A percentile compares a stretch with the other conserved stretches of the same genome.
These are phyloP conservation scores for Umbelopsis vinacea DNA, from an alignment of 192 early-diverging fungal species.

Conservation along the genomic window DNA sequence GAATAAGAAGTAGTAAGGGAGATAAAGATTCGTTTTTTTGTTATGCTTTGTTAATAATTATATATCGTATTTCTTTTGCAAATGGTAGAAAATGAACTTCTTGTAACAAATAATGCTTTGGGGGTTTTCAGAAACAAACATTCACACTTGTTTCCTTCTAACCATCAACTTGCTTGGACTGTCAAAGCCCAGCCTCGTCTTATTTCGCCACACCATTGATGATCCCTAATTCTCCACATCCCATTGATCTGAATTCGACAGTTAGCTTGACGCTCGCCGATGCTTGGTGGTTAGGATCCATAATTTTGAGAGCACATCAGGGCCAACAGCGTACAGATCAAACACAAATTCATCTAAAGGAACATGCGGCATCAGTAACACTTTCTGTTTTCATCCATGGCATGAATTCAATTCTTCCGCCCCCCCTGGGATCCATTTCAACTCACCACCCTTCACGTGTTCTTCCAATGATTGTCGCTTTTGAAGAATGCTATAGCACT, in stretches of 20 bases:
- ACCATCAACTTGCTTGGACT: too few species aligned
- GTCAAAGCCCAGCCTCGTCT: too few species aligned
- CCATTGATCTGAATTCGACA: background rate
- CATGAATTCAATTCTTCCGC: background rate
- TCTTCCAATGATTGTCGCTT: constrained; percentile 6
- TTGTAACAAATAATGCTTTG: too few species aligned
- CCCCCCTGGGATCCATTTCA: background rate
- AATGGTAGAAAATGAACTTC: too few species aligned
- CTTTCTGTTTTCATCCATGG: background rate
- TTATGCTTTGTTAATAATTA: too few species aligned
- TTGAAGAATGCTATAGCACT: constrained; percentile 20
- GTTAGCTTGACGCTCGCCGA: background rate
- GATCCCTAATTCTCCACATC: too few species aligned
- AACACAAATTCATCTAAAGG: constrained; percentile 16
- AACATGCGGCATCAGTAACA: background rate
- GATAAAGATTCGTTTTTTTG: too few species aligned
- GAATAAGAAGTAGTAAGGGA: too few species aligned
- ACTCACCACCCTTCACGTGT: constrained; percentile 22
- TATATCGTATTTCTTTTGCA: too few species aligned
- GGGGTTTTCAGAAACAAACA: too few species aligned
- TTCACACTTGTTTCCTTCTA: too few species aligned
- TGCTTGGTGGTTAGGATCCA: constrained; percentile 2
- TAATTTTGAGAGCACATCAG: constrained; percentile 1
- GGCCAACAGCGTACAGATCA: constrained; percentile 1
- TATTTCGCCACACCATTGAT: too few species aligned